Evolutionary conservation across 225 moss, liverwort and hornwort genomes (phyloP), one percentile per base, ranked within the genome.

Genomic region (Lunularia cruciata): DNA sequence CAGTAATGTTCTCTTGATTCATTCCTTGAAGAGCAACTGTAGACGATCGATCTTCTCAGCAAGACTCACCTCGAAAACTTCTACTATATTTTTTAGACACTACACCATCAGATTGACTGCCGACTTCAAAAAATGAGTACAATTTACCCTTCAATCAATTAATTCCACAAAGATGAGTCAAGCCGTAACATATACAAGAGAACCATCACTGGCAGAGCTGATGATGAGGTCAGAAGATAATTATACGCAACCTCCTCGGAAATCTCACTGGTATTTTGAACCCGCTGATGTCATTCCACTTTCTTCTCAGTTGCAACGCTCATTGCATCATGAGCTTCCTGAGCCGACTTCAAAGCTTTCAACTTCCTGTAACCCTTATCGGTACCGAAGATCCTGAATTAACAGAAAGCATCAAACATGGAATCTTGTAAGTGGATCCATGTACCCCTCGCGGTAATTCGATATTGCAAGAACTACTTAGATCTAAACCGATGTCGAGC

Each of bases 301-400:
- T 76, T 75, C n/a, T n/a, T n/a, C 28, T 56, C 68, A 5, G 49
- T 67, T 59, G 45, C 45, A 33, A 18, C 49, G 63, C 49, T 80
- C 36, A 54, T 23, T 9, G 13, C 51, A 36, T 60, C 64, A 0
- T 69, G 69, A 19, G 54, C 69, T 22, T 52, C 49, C 55, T 73
- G 71, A 32, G 49, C 27, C 11, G 63, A 40, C 71, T 83, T 86
- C 68, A 88, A 73, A 13, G 85, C 85, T 78, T 88, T 88, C 71
- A 88, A 53, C 68, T 85, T 88, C 47, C 85, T 62, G 69, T 85
- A 88, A 19, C 87, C 87, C 74, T 80, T 85, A 60, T 88, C 87
- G 26, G 87, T 88, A 35, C 87, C 87, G 54, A 88, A 88, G 23
- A 88, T 78, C 87, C 87, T 88, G 78, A 33, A 67, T 5, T n/a